phyloP scores from a whole-genome alignment of 2,329 filamentous ascomycete genomes.

The Xylariaceae sp. region DNA sequence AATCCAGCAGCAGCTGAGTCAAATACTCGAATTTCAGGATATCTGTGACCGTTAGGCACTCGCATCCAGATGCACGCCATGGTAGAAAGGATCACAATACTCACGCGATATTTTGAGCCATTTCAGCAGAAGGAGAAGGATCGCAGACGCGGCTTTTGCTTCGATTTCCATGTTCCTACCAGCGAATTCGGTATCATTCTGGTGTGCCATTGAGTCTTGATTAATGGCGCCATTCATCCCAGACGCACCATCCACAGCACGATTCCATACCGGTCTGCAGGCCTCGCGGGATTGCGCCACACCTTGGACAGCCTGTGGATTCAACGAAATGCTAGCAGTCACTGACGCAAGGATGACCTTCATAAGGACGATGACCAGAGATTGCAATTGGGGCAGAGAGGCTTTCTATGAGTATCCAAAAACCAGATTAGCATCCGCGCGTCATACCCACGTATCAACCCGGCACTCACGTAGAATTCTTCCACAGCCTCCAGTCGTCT shows the following conservation, averaged over 20 bases:
- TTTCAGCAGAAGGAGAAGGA: slow-evolving; percentile 81
- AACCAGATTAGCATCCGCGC: neutral
- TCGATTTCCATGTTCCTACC: slow-evolving; percentile 75
- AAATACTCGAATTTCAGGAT: slow-evolving; percentile 94
- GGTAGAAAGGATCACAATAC: slow-evolving; percentile 31
- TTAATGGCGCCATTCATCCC: slow-evolving; percentile 29
- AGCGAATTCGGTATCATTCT: slow-evolving; percentile 76
- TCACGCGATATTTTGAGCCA: slow-evolving; percentile 94
- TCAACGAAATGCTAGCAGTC: slow-evolving; percentile 62
- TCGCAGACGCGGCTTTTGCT: slow-evolving; percentile 85
- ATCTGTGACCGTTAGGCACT: slow-evolving; percentile 46
- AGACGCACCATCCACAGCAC: slow-evolving; percentile 28
- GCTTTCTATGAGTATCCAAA: slow-evolving; percentile 51
- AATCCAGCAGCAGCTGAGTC: slow-evolving; percentile 87
- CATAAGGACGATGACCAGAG: slow-evolving; percentile 84
- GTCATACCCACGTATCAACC: neutral
- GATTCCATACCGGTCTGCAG: slow-evolving; percentile 32
- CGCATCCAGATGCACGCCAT: neutral
- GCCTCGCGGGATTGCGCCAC: slow-evolving; percentile 37
- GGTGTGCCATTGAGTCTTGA: slow-evolving; percentile 41
- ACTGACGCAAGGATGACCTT: slow-evolving; percentile 85
- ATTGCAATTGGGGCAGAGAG: slow-evolving; percentile 81
- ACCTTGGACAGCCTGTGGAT: slow-evolving; percentile 38
- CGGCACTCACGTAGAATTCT: slow-evolving; percentile 69
- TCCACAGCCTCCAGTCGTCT: slow-evolving; percentile 73